A percentile compares a stretch with the other conserved stretches of the same genome.
Evolutionary conservation across 2,329 filamentous ascomycete genomes (phyloP).

Genomic region (Cucurbitaria berberidis): DNA sequence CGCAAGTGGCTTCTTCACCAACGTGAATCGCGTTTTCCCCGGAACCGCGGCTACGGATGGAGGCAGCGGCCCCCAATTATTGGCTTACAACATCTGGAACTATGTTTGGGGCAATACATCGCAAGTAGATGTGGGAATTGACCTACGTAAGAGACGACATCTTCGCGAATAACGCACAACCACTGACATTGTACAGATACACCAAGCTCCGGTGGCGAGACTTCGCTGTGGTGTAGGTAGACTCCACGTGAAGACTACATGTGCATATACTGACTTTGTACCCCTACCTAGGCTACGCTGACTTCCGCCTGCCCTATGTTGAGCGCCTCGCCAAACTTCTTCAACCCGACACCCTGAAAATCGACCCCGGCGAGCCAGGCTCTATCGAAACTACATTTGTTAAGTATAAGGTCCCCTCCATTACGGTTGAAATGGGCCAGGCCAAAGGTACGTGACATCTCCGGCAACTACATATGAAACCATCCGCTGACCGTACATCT

Average conservation of each 20-base stretch:
- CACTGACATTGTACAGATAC: conserved; percentile 33
- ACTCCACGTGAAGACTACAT: too few relatives aligned
- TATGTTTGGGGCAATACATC: conserved; percentile 47
- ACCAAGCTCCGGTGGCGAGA: conserved; percentile 45
- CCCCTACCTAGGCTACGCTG: too few relatives aligned
- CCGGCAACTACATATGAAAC: not conserved
- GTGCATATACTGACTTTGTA: too few relatives aligned
- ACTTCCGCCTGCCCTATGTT: conserved; percentile 47
- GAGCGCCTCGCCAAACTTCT: conserved; percentile 49
- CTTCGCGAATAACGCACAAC: not conserved
- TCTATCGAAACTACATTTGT: conserved; percentile 50
- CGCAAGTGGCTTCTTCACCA: conserved; percentile 36
- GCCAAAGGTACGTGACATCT: conserved; percentile 29
- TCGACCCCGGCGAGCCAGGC: conserved; percentile 49
- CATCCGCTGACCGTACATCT: not conserved
- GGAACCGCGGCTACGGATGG: conserved; percentile 33
- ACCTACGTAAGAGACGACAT: conserved; percentile 30
- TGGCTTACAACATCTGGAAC: conserved; percentile 49
- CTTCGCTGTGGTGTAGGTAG: conserved; percentile 48
- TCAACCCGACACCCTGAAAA: conserved; percentile 49
- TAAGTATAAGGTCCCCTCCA: conserved; percentile 42
- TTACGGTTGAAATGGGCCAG: conserved; percentile 49
- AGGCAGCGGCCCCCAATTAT: conserved; percentile 32
- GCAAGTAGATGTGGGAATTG: conserved; percentile 50
- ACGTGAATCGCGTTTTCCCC: conserved; percentile 48